These are phyloP conservation scores for Haplosporangium sp. DNA, from an alignment of 371 early-diverging fungal genomes.

Conservation along the genomic window DNA sequence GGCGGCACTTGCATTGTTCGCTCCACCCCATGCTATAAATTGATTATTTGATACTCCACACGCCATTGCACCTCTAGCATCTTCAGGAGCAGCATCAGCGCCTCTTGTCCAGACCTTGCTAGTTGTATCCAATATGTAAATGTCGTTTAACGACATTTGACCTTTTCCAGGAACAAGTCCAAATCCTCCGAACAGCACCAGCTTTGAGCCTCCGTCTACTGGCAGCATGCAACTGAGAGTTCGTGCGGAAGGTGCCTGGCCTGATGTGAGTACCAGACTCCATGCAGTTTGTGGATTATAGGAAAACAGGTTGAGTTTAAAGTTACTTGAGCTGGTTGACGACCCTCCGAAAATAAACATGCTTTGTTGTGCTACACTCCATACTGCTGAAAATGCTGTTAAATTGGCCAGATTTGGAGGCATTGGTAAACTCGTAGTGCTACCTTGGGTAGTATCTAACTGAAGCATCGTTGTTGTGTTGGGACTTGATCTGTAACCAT, in stretches of 20 bases:
- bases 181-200: constrained; percentile 31
- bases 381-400: background rate
- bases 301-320: background rate
- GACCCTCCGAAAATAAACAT: background rate
- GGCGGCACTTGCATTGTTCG: background rate
- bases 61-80: background rate
- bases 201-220: constrained; percentile 17
- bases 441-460: background rate
- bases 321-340: background rate
- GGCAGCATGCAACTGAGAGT: constrained; percentile 17
- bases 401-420: background rate
- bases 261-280: background rate
- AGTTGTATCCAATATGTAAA: constrained; percentile 18
- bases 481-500: constrained; percentile 1
- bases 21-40: constrained; percentile 12
- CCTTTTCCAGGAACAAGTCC: background rate
- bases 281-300: constrained; percentile 7
- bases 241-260: constrained; percentile 5
- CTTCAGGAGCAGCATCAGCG: background rate
- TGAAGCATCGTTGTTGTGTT: background rate
- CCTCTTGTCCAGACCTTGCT: constrained; percentile 9
- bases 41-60: constrained; percentile 6
- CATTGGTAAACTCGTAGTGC: background rate
- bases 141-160: constrained; percentile 1
- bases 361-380: constrained; percentile 1